Evolutionary conservation across 2,329 filamentous ascomycete genomes (phyloP), one percentile per base, ranked within the genome.

Genomic region (Teratosphaeria destructans): DNA sequence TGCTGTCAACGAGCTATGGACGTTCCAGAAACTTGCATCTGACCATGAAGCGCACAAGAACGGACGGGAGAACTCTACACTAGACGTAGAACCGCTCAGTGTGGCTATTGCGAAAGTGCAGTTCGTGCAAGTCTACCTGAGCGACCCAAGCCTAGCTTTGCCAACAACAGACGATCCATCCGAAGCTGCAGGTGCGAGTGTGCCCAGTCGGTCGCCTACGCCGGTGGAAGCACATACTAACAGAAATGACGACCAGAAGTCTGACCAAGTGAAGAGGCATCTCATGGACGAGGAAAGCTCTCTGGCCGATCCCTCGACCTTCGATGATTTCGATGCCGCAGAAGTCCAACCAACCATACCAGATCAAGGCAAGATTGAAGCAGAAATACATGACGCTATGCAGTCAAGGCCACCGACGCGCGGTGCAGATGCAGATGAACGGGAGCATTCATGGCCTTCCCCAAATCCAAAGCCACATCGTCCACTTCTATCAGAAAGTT

Each of bases 401-500:
- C 19, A 19, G 16, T 23, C 8, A 10, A n/a, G 23, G 5, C 23
- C 16, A 7, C 19, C 43, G 43, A 19, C 19, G 5, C 43, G 10
- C 43, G n/a, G 23, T 7, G 43, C 19, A 19, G 16, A 49, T 49
- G 43, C 43, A 49, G 19, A 5, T 19, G 26, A 6, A 10, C n/a
- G n/a, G 43, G 43, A 19, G n/a, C 16, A 49, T 10, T 10, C 43
- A 10, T 23, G 43, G 19, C 3, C 43, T n/a, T 7, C 43, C 3
- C n/a, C 16, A 11, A 49, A 19, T 16, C n/a, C 43, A 19, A 19
- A 19, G 43, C 16, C 29, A 54, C 32, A 60, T 54, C 26, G 87
- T 86, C 3, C 83, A 81, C 0, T 78, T 90, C 37, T 86, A 86
- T 1, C 86, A 89, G 64, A 62, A 29, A 90, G 88, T 7, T 87